Evolutionary conservation across 2,329 filamentous ascomycete species (phyloP), one percentile per base, ranked within the genome.

Genomic region (Colletotrichum tropicicola): DNA sequence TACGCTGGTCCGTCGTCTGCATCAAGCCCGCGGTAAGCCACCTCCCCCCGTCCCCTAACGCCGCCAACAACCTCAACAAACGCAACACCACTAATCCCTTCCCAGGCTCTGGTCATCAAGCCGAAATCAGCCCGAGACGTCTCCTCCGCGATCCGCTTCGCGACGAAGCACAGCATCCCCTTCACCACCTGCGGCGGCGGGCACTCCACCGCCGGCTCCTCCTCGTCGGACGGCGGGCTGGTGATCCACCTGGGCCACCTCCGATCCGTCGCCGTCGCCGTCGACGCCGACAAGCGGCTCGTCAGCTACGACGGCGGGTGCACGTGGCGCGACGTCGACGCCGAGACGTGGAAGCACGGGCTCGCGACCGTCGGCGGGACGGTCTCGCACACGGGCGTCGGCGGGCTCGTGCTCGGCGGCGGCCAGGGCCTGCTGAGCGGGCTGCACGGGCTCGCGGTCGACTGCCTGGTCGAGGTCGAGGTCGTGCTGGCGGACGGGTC

Each of bases 341-440:
- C 78, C 6, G 82, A 81, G 0, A 82, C 82, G 0, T 83, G 77
- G 54, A 73, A 80, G 49, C 75, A 86, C 69, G 80, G 81, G 0
- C 79, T 90, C 3, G 87, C 86, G 2, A 86, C 86, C 1, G 85
- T 89, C 0, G 87, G 87, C 8, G 88, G 88, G 3, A 89, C 87
- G 0, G 86, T 90, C 9, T 85, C 85, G 43, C 85, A 89, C 67
- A 90, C 87, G 1, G 88, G 88, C 6, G 84, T 90, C 6, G 87
- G 86, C 2, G 88, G 86, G 0, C 75, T 90, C 13, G 82, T 83
- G 0, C 72, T 89, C 1, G 86, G 86, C 1, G 87, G 87, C 23
- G 87, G 87, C 1, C 87, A 86, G 69, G 87, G 88, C 1, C 83
- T 84, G 73, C 75, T 90, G 15, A 83, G 80, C 25, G 83, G 85